phyloP scores from a whole-genome alignment of 176 grass and related monocot genomes.

The Phoenix roebelenii region DNA sequence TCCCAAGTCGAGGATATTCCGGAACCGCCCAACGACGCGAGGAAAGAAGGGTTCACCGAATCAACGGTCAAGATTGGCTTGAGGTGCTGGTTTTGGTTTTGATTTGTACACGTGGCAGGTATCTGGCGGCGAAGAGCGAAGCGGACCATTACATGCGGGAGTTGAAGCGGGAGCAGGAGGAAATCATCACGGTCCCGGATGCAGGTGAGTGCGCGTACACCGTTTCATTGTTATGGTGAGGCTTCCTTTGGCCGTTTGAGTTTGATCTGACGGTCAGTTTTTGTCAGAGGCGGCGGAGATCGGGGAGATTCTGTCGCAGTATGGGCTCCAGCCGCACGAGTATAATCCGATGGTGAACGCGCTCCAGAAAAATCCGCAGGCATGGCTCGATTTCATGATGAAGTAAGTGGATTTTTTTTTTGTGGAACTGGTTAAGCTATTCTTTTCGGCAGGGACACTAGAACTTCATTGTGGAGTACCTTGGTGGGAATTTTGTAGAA shows the following conservation, averaged over 20 bases:
- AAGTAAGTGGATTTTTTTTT: constrained; percentile 30
- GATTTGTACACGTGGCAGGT: constrained; percentile 38
- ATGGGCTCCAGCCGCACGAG: constrained; percentile 59
- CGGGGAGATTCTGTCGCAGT: constrained; percentile 66
- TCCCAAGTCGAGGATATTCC: too few relatives aligned
- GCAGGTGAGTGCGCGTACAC: constrained; percentile 27
- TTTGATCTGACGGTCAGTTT: too few relatives aligned
- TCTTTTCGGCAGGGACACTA: too few relatives aligned
- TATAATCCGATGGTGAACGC: constrained; percentile 56
- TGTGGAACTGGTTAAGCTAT: too few relatives aligned
- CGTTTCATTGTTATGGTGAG: too few relatives aligned
- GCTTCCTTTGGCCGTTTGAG: too few relatives aligned
- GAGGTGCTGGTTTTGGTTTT: constrained; percentile 4
- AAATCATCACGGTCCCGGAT: constrained; percentile 72
- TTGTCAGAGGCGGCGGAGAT: constrained; percentile 75
- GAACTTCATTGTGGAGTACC: too few relatives aligned
- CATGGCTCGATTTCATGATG: constrained; percentile 97
- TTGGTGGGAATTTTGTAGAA: too few relatives aligned
- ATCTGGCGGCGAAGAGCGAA: constrained; percentile 75
- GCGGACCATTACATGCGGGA: constrained; percentile 72
- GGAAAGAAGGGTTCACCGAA: too few relatives aligned
- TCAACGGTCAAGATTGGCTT: too few relatives aligned
- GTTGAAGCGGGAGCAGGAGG: constrained; percentile 64
- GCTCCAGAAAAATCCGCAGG: constrained; percentile 60
- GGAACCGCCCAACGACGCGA: too few relatives aligned